Conservation (phyloP, 2,329 filamentous ascomycete species). For the Ophiognomonia clavigignenti-juglandacearum region DNA sequence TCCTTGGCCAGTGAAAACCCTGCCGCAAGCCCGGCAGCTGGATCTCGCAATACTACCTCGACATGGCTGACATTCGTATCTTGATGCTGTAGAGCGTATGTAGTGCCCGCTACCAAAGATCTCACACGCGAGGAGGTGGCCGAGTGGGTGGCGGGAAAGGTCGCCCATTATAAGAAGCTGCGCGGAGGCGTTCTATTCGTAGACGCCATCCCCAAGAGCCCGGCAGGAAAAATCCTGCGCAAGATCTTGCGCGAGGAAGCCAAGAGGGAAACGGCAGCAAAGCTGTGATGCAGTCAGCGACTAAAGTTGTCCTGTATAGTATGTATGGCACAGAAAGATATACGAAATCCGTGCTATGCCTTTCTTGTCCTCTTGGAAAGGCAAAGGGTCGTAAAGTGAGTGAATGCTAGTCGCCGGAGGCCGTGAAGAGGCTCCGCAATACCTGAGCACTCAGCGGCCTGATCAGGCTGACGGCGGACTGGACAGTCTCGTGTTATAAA, state of each 20-base stretch:
- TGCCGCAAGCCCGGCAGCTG: not conserved
- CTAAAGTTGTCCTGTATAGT: not conserved
- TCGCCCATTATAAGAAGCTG: constrained; percentile 26
- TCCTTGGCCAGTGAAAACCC: too few relatives aligned
- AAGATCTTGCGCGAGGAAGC: constrained; percentile 47
- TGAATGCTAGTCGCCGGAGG: too few relatives aligned
- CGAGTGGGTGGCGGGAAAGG: constrained; percentile 22
- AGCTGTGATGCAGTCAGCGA: constrained; percentile 11
- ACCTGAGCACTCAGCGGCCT: too few relatives aligned
- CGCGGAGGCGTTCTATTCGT: constrained; percentile 40
- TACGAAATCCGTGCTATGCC: too few relatives aligned
- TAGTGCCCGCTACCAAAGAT: constrained; percentile 19
- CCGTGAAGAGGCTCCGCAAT: too few relatives aligned
- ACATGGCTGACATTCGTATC: constrained; percentile 1
- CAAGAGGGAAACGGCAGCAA: constrained; percentile 24
- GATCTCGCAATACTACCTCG: not conserved
- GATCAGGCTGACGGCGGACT: too few relatives aligned
- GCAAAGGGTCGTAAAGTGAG: too few relatives aligned
- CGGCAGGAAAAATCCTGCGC: constrained; percentile 59
- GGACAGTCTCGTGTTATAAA: too few relatives aligned
- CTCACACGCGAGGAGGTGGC: constrained; percentile 19
- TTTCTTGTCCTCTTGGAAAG: too few relatives aligned
- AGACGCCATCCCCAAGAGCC: constrained; percentile 57
- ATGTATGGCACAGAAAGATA: too few relatives aligned
- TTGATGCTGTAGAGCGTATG: constrained; percentile 17